These are phyloP conservation scores for Cerioporus squamosus DNA, from an alignment of 1,284 basidiomycete genomes.

Conservation along the genomic window DNA sequence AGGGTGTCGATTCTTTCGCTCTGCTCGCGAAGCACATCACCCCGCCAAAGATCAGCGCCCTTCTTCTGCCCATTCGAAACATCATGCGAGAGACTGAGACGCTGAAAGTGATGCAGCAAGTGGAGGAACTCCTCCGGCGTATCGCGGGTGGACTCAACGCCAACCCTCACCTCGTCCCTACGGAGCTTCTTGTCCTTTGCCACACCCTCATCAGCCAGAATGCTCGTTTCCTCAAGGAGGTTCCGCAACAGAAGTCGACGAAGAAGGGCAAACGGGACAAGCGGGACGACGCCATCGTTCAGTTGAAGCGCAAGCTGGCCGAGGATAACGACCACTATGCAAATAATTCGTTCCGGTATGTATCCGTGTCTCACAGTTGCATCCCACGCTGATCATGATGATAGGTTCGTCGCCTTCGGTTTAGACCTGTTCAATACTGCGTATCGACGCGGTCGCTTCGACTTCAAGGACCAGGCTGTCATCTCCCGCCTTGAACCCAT, in stretches of 20 bases:
- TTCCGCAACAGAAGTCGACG: conserved; percentile 41
- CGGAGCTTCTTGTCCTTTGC: conserved; percentile 83
- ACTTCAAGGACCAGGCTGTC: conserved; percentile 76
- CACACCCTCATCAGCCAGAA: conserved; percentile 93
- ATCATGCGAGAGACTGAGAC: conserved; percentile 90
- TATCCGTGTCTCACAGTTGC: neutral
- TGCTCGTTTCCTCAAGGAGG: conserved; percentile 77
- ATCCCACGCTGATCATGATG: conserved; percentile 2
- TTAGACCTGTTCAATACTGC: conserved; percentile 92
- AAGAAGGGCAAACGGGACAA: conserved; percentile 38
- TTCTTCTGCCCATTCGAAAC: conserved; percentile 83
- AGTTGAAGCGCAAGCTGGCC: conserved; percentile 71
- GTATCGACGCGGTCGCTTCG: conserved; percentile 84
- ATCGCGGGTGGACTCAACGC: conserved; percentile 86
- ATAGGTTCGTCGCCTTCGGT: conserved; percentile 91
- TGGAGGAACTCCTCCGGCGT: conserved; percentile 88
- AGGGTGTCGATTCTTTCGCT: conserved; percentile 85
- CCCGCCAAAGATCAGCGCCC: conserved; percentile 73
- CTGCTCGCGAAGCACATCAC: conserved; percentile 81
- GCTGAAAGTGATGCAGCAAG: conserved; percentile 81
- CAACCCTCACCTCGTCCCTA: conserved; percentile 75
- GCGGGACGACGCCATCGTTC: conserved; percentile 74
- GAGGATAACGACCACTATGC: conserved; percentile 73
- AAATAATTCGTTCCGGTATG: conserved; percentile 82
- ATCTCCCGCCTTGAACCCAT: conserved; percentile 86